Percentiles rank a stretch among this genome's conserved stretches.
Evolutionary conservation across 495 filamentous ascomycete species (phyloP).

Genomic region (Penicillium canescens): DNA sequence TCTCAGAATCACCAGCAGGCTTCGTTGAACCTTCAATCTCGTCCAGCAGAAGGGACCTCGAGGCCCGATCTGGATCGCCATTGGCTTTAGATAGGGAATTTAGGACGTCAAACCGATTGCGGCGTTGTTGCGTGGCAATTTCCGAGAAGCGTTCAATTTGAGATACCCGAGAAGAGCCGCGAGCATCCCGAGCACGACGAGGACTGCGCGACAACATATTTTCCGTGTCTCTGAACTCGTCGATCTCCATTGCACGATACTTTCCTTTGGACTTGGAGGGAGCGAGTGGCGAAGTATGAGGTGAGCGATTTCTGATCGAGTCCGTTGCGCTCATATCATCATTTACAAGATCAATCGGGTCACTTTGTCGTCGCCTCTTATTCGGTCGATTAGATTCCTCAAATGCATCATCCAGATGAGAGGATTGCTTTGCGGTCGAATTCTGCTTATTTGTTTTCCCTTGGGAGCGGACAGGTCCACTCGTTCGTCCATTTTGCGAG

Average conservation of each 20-base stretch:
- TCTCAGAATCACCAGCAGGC: not conserved
- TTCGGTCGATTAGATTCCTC: conserved; percentile 24
- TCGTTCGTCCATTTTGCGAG: conserved; percentile 30
- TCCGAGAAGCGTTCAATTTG: conserved; percentile 27
- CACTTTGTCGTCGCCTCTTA: conserved; percentile 35
- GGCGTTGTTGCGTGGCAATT: conserved; percentile 30
- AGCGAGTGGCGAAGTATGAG: not conserved
- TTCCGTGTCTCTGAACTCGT: conserved; percentile 28
- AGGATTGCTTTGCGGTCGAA: not conserved
- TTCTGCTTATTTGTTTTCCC: conserved; percentile 15
- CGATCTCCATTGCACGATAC: not conserved
- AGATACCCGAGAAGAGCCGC: conserved; percentile 9
- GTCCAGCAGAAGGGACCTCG: not conserved
- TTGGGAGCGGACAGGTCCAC: conserved; percentile 39
- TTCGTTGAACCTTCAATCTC: conserved; percentile 16
- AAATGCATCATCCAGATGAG: conserved; percentile 10
- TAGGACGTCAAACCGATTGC: conserved; percentile 3
- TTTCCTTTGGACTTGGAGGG: conserved; percentile 13
- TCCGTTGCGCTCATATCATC: too few species aligned
- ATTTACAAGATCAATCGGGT: not conserved
- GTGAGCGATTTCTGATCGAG: too few species aligned
- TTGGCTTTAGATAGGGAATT: not conserved
- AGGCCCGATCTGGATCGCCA: not conserved
- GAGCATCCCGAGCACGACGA: conserved; percentile 2
- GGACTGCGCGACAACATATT: conserved; percentile 1